Percentiles rank a stretch among this genome's conserved stretches.
Evolutionary conservation across 768 basidiomycete species (phyloP).

Genomic region (Dendrothele bispora): DNA sequence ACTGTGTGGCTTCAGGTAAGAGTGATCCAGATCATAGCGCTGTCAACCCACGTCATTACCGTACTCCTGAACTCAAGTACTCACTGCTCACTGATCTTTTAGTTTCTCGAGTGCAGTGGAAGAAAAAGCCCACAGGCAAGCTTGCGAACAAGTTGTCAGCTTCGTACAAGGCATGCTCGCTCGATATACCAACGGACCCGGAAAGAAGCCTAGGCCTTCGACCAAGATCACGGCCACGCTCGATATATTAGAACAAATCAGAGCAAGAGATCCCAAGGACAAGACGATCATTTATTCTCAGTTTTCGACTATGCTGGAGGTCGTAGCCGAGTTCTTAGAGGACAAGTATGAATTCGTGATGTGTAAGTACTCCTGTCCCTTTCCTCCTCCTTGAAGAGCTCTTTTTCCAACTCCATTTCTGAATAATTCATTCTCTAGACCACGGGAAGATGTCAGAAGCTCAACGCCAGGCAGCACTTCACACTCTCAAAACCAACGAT

Average conservation of each 20-base stretch:
- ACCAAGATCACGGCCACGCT: slow-evolving; percentile 90
- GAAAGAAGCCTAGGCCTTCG: slow-evolving; percentile 57
- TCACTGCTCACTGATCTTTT: not conserved
- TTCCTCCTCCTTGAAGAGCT: too few relatives aligned
- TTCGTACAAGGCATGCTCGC: too few relatives aligned
- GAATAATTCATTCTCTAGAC: slow-evolving; percentile 45
- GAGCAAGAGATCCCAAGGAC: slow-evolving; percentile 57
- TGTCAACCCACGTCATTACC: too few relatives aligned
- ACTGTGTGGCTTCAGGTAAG: slow-evolving; percentile 74
- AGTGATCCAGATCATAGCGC: too few relatives aligned
- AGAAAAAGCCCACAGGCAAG: slow-evolving; percentile 48
- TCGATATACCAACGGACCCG: slow-evolving; percentile 50
- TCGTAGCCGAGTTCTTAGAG: slow-evolving; percentile 83
- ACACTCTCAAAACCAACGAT: slow-evolving; percentile 63
- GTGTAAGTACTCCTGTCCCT: slow-evolving; percentile 60
- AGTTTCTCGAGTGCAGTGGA: not conserved
- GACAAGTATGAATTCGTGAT: slow-evolving; percentile 73
- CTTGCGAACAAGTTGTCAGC: too few relatives aligned
- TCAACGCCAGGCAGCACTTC: slow-evolving; percentile 73
- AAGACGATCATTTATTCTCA: slow-evolving; percentile 99
- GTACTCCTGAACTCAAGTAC: not conserved
- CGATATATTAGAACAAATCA: slow-evolving; percentile 66
- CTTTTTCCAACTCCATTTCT: not conserved
- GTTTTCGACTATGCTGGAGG: slow-evolving; percentile 83
- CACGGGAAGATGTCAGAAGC: slow-evolving; percentile 84